Conservation (phyloP, 768 basidiomycete species). For the Russula compacta region DNA sequence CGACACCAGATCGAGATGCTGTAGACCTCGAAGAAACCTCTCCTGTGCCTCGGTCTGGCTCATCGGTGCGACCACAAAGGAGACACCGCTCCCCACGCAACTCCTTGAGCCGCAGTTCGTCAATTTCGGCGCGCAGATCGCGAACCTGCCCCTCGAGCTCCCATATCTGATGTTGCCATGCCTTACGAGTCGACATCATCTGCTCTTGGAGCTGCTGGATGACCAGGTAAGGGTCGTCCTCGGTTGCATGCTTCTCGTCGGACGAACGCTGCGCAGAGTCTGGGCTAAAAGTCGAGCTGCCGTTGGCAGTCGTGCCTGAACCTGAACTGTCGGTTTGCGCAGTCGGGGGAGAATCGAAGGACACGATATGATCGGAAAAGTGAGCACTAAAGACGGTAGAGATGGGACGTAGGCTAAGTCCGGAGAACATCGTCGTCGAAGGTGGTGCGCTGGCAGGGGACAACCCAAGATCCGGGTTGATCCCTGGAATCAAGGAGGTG, state of each 20-base stretch:
- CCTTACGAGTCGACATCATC: slow-evolving; percentile 44
- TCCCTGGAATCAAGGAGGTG: slow-evolving; percentile 10
- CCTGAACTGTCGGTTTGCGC: slow-evolving; percentile 43
- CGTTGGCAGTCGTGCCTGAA: slow-evolving; percentile 36
- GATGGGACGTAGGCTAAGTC: slow-evolving; percentile 62
- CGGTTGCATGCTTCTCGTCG: slow-evolving; percentile 28
- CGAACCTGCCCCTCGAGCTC: slow-evolving; percentile 68
- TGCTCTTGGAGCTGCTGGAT: slow-evolving; percentile 55
- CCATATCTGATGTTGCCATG: slow-evolving; percentile 66
- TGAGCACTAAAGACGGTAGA: slow-evolving; percentile 69
- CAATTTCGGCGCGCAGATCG: slow-evolving; percentile 61
- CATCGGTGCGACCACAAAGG: slow-evolving; percentile 47
- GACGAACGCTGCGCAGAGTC: slow-evolving; percentile 22
- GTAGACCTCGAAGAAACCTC: neutral
- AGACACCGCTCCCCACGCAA: slow-evolving; percentile 41
- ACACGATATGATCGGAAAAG: slow-evolving; percentile 40
- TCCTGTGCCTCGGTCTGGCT: neutral
- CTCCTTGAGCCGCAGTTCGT: slow-evolving; percentile 39
- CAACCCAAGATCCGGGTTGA: slow-evolving; percentile 22
- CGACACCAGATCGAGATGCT: slow-evolving; percentile 28
- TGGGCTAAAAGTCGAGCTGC: slow-evolving; percentile 28
- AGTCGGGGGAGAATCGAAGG: slow-evolving; percentile 28
- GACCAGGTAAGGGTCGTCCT: slow-evolving; percentile 37
- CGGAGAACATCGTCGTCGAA: slow-evolving; percentile 50
- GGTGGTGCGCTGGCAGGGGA: slow-evolving; percentile 51